A percentile compares a stretch with the other conserved stretches of the same genome.
Evolutionary conservation across 2,329 filamentous ascomycete genomes (phyloP).

Genomic region (Claviceps pazoutovae): DNA sequence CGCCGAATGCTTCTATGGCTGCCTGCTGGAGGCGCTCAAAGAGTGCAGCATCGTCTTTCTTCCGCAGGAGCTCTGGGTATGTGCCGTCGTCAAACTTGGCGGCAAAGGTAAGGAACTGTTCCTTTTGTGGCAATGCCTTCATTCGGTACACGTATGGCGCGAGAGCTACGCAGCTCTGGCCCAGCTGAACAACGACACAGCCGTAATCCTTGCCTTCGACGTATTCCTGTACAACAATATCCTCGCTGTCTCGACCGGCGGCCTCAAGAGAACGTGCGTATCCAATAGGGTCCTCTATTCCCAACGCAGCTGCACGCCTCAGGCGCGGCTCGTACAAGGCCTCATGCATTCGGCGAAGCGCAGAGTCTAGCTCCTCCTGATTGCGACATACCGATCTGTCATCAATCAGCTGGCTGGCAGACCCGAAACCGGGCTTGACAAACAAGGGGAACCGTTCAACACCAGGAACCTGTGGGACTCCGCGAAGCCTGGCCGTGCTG

Average conservation of each 20-base stretch:
- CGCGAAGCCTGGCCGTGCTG: background rate
- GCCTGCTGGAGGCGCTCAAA: background rate
- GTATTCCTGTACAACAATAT: constrained; percentile 1
- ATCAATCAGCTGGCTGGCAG: constrained; percentile 1
- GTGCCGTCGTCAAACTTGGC: background rate
- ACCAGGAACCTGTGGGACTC: background rate
- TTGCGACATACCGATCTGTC: background rate
- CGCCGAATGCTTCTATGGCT: background rate
- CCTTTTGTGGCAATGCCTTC: background rate
- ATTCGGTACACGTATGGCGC: background rate
- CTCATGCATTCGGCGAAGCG: background rate
- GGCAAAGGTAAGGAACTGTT: constrained; percentile 1
- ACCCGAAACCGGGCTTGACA: background rate
- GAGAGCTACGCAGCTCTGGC: background rate
- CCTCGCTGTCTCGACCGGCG: background rate
- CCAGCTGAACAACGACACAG: background rate
- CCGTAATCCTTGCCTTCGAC: background rate
- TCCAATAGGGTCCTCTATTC: background rate
- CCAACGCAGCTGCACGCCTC: background rate
- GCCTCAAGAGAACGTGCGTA: background rate
- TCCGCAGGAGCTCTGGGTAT: background rate
- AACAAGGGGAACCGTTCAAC: background rate
- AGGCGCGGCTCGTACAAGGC: background rate
- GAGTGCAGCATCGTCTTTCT: background rate
- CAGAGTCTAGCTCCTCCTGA: background rate